These are phyloP conservation scores for Urochloa ruziziensis DNA, from an alignment of 176 grass and related monocot species.

Conservation along the genomic window DNA sequence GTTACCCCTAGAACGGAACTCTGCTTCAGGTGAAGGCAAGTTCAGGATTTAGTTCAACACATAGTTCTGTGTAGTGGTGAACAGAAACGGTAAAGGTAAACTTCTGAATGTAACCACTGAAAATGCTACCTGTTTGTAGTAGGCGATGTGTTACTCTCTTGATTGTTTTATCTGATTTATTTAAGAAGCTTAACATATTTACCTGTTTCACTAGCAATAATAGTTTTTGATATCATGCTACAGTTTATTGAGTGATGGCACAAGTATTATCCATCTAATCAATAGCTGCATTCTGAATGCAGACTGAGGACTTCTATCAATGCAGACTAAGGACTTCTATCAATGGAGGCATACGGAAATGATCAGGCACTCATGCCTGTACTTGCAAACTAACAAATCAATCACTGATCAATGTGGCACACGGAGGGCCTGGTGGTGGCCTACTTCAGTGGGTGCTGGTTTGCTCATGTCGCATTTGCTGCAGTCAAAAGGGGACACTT, in stretches of 20 bases:
- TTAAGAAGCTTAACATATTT: slow-evolving; percentile 4
- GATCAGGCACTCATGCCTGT: slow-evolving; percentile 8
- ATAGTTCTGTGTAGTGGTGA: not conserved
- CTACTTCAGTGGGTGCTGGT: slow-evolving; percentile 46
- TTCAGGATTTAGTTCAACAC: not conserved
- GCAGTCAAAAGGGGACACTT: slow-evolving; percentile 36
- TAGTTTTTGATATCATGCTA: slow-evolving; percentile 2
- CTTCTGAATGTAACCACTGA: not conserved
- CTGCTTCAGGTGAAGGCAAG: too few relatives aligned
- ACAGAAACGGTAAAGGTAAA: not conserved
- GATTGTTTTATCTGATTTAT: slow-evolving; percentile 11
- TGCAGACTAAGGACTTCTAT: slow-evolving; percentile 13
- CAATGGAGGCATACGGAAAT: not conserved
- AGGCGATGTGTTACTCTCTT: not conserved
- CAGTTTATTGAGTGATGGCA: not conserved
- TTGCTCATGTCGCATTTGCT: slow-evolving; percentile 52
- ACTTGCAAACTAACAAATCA: slow-evolving; percentile 12
- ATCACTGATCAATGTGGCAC: slow-evolving; percentile 50
- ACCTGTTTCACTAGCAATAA: not conserved
- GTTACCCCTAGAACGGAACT: slow-evolving; percentile 35
- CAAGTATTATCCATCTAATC: not conserved
- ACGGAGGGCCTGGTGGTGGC: slow-evolving; percentile 37
- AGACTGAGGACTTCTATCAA: slow-evolving; percentile 8
- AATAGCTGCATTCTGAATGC: not conserved
- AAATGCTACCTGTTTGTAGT: not conserved